phyloP scores from a whole-genome alignment of 306 rosid genomes.

The Rubus idaeus region DNA sequence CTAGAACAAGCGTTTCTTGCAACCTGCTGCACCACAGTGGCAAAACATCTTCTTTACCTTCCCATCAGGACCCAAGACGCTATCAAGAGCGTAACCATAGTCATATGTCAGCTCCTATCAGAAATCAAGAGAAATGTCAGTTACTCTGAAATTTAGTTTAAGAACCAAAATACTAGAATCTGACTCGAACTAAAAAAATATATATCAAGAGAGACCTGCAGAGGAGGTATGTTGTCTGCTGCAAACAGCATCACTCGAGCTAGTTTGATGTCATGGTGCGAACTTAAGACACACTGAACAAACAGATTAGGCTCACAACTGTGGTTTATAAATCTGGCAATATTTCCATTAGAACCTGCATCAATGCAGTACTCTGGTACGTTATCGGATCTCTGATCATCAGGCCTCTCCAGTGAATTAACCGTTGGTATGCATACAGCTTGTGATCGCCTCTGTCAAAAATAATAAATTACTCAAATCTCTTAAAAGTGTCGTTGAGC shows the following conservation, averaged over 20 bases:
- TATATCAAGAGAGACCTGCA: conserved; percentile 56
- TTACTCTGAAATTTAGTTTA: neutral
- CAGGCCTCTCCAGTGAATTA: conserved; percentile 48
- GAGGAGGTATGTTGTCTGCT: conserved; percentile 91
- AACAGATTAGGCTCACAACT: conserved; percentile 94
- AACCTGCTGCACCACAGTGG: conserved; percentile 87
- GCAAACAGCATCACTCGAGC: conserved; percentile 94
- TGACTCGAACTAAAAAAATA: neutral
- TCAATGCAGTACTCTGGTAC: conserved; percentile 86
- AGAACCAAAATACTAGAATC: neutral
- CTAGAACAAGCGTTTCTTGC: conserved; percentile 73
- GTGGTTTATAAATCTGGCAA: conserved; percentile 91
- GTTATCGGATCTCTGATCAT: conserved; percentile 56
- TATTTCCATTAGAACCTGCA: conserved; percentile 80
- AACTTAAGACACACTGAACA: conserved; percentile 91
- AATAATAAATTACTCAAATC: neutral
- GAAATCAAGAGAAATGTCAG: conserved; percentile 6
- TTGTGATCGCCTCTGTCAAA: conserved; percentile 66
- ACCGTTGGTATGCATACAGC: conserved; percentile 38
- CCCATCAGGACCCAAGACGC: conserved; percentile 75
- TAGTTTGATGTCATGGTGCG: conserved; percentile 73
- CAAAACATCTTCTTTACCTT: conserved; percentile 74
- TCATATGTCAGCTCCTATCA: conserved; percentile 89
- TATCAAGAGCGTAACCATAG: conserved; percentile 89
- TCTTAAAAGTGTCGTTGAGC: neutral